Conservation (phyloP, 139 green algal genomes). For the Coelastrella sp. region DNA sequence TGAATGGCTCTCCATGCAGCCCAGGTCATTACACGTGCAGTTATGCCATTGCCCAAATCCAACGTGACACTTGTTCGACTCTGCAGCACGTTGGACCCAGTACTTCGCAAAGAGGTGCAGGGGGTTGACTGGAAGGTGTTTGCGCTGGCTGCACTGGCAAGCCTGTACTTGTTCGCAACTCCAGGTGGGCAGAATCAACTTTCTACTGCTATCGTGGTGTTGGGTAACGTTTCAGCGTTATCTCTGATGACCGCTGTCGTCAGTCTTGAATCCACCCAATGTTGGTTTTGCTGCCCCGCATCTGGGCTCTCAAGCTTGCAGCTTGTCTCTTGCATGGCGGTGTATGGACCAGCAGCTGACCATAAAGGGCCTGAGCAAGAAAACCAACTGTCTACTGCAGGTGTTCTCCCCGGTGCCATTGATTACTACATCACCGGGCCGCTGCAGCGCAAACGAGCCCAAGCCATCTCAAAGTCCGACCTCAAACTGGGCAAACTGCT, state of each 20-base stretch:
- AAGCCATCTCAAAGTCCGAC: slow-evolving; percentile 63
- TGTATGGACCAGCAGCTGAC: too few species aligned
- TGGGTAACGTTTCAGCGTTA: too few species aligned
- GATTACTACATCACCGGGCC: slow-evolving; percentile 86
- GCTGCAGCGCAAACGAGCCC: slow-evolving; percentile 56
- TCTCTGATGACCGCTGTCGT: too few species aligned
- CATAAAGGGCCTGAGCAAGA: neutral
- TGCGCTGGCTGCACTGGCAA: slow-evolving; percentile 56
- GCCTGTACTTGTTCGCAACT: slow-evolving; percentile 74
- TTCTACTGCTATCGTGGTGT: neutral
- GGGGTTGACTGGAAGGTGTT: slow-evolving; percentile 74
- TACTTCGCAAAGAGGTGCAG: slow-evolving; percentile 80
- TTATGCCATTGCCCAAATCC: neutral
- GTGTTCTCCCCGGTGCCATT: slow-evolving; percentile 80
- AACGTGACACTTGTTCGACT: neutral
- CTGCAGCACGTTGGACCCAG: slow-evolving; percentile 88
- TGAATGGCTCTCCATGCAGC: slow-evolving; percentile 30
- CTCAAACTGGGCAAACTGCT: slow-evolving; percentile 88
- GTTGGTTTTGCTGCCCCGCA: neutral
- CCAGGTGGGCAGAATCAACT: slow-evolving; percentile 61
- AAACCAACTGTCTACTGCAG: slow-evolving; percentile 48
- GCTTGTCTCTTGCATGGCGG: neutral
- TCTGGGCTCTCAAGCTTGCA: neutral
- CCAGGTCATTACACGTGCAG: neutral
- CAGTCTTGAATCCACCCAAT: neutral